Evolutionary conservation across 495 filamentous ascomycete genomes (phyloP).

Genomic region (Tetracladium marchalianum): DNA sequence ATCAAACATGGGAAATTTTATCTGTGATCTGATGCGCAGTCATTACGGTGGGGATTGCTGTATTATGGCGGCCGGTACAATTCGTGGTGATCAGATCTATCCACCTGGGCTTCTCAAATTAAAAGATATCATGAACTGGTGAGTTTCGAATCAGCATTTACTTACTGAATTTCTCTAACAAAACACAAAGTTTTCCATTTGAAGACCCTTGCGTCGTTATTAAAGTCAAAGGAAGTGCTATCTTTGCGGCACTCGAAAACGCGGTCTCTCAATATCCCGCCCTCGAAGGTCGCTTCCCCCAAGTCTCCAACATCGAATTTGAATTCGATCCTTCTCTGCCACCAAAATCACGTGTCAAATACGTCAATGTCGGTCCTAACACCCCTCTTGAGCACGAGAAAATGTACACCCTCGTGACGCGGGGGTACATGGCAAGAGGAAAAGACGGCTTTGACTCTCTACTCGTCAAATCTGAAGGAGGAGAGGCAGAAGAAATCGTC

Average conservation of each 20-base stretch:
- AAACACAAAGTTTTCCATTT: slow-evolving; percentile 72
- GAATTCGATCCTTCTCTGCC: slow-evolving; percentile 52
- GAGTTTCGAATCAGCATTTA: background rate
- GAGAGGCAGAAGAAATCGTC: slow-evolving; percentile 64
- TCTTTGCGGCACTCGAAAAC: slow-evolving; percentile 75
- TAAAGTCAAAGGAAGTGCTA: slow-evolving; percentile 50
- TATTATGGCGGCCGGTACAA: slow-evolving; percentile 81
- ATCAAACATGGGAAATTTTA: slow-evolving; percentile 81
- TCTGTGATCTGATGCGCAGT: slow-evolving; percentile 80
- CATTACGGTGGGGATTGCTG: slow-evolving; percentile 73
- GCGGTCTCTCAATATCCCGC: slow-evolving; percentile 69
- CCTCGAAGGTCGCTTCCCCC: slow-evolving; percentile 70
- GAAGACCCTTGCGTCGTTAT: slow-evolving; percentile 83
- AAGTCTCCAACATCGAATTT: slow-evolving; percentile 74
- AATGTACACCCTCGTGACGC: slow-evolving; percentile 59
- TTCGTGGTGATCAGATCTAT: slow-evolving; percentile 84
- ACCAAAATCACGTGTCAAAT: slow-evolving; percentile 49
- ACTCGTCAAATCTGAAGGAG: slow-evolving; percentile 57
- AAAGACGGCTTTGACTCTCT: slow-evolving; percentile 78
- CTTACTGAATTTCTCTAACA: background rate
- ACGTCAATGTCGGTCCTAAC: slow-evolving; percentile 46
- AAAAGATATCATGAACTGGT: slow-evolving; percentile 52
- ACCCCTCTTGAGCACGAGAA: slow-evolving; percentile 44
- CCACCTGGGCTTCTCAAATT: slow-evolving; percentile 64
- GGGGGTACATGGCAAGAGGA: slow-evolving; percentile 78